phyloP scores from a whole-genome alignment of 176 grass and related monocot species.

The Oryza punctata region DNA sequence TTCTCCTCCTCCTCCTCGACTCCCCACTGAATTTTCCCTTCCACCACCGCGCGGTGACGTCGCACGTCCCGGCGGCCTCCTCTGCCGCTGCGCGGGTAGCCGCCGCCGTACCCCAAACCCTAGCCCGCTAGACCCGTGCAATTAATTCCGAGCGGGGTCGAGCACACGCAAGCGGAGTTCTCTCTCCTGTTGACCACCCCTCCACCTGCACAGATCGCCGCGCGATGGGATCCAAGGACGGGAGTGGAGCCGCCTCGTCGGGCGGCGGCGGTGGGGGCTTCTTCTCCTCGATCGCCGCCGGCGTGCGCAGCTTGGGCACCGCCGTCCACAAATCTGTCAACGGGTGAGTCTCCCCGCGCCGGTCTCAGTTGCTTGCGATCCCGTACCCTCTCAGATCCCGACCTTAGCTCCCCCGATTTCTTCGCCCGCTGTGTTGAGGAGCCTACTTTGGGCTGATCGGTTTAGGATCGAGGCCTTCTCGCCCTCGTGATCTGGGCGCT shows the following conservation, averaged over 20 bases:
- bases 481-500: constrained; percentile 42
- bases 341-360: constrained; percentile 52
- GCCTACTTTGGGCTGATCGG: constrained; percentile 22
- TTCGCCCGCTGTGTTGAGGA: not conserved
- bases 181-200: not conserved
- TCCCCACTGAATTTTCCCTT: not conserved
- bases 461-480: not conserved
- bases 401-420: constrained; percentile 10
- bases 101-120: constrained; percentile 28
- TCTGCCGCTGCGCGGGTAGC: not conserved
- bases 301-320: constrained; percentile 61
- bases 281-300: constrained; percentile 59
- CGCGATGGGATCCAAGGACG: constrained; percentile 82
- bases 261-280: constrained; percentile 44
- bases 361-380: not conserved
- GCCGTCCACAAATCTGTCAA: constrained; percentile 92
- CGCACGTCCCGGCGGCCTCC: constrained; percentile 37
- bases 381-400: constrained; percentile 40
- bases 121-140: not conserved
- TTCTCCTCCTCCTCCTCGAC: not conserved
- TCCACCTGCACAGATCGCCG: constrained; percentile 38
- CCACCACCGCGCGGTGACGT: constrained; percentile 42
- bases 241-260: constrained; percentile 38
- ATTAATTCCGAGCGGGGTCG: too few species aligned
- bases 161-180: too few species aligned